Evolutionary conservation across 257 asterid genomes (phyloP).

Genomic region (Ilex aquifolium): DNA sequence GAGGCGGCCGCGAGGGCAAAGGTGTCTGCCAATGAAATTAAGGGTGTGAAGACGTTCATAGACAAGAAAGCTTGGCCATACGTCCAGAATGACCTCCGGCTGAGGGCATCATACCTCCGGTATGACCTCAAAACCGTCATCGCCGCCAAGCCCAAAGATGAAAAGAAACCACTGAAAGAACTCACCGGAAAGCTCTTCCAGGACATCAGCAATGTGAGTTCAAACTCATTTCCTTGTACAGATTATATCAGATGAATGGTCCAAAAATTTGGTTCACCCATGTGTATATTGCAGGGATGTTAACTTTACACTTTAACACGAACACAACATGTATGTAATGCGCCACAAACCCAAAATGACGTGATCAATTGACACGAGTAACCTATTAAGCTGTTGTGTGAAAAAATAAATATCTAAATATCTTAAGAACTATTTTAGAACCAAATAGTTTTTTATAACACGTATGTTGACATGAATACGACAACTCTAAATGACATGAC

Average conservation of each 20-base stretch:
- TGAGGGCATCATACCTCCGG: conserved; percentile 62
- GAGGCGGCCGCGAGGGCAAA: conserved; percentile 76
- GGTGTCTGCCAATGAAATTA: conserved; percentile 79
- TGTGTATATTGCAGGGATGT: too few species aligned
- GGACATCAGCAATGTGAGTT: conserved; percentile 48
- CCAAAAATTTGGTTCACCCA: not conserved
- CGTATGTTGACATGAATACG: not conserved
- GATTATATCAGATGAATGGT: not conserved
- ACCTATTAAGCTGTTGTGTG: not conserved
- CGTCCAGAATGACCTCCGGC: conserved; percentile 79
- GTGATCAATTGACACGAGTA: not conserved
- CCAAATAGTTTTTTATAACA: not conserved
- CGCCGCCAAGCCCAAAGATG: conserved; percentile 66
- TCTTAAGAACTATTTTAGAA: not conserved
- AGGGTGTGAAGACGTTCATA: conserved; percentile 51
- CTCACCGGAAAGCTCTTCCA: conserved; percentile 61
- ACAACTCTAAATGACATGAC: not conserved
- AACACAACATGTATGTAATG: not conserved
- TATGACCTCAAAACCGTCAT: conserved; percentile 89
- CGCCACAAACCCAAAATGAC: too few species aligned
- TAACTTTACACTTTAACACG: not conserved
- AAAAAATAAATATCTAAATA: too few species aligned
- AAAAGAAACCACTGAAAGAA: conserved; percentile 58
- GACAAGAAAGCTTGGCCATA: conserved; percentile 96
- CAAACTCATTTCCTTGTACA: not conserved